These are phyloP conservation scores for Myxozyma kluyveri DNA, from an alignment of 805 yeast genomes.

Conservation along the genomic window DNA sequence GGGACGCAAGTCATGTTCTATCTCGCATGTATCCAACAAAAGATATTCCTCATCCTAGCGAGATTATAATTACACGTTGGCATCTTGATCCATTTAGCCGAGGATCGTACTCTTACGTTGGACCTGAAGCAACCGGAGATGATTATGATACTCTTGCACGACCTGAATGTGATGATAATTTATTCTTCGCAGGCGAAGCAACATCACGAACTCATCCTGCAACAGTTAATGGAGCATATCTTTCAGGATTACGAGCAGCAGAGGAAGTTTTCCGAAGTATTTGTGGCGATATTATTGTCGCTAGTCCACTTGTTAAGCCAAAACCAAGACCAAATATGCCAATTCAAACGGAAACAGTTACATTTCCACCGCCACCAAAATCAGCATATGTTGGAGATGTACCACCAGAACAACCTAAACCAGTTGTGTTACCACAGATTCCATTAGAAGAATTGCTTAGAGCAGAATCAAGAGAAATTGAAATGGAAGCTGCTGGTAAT, in stretches of 20 bases:
- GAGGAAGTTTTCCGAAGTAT: constrained; percentile 42
- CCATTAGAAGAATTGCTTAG: constrained; percentile 10
- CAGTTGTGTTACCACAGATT: constrained; percentile 19
- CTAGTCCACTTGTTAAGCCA: constrained; percentile 37
- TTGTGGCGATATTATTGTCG: constrained; percentile 43
- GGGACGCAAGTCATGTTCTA: constrained; percentile 37
- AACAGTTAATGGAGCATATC: constrained; percentile 46
- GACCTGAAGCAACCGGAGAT: constrained; percentile 44
- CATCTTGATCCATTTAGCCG: constrained; percentile 70
- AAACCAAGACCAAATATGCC: constrained; percentile 15
- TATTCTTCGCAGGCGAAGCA: constrained; percentile 47
- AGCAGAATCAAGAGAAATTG: constrained; percentile 4
- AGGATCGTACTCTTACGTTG: constrained; percentile 67
- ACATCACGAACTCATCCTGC: constrained; percentile 45
- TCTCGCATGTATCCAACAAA: constrained; percentile 34
- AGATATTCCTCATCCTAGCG: constrained; percentile 35
- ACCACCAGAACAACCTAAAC: constrained; percentile 20
- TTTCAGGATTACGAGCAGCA: constrained; percentile 45
- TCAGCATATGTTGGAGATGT: constrained; percentile 23
- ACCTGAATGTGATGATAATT: constrained; percentile 38
- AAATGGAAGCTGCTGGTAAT: neutral
- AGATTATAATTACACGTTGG: constrained; percentile 64
- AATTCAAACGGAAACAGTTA: constrained; percentile 18
- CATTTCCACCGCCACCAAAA: constrained; percentile 26
- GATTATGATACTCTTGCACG: constrained; percentile 44